Base-by-base conservation (phyloP, 208 protist genomes). In the Leishmania gerbilli region DNA sequence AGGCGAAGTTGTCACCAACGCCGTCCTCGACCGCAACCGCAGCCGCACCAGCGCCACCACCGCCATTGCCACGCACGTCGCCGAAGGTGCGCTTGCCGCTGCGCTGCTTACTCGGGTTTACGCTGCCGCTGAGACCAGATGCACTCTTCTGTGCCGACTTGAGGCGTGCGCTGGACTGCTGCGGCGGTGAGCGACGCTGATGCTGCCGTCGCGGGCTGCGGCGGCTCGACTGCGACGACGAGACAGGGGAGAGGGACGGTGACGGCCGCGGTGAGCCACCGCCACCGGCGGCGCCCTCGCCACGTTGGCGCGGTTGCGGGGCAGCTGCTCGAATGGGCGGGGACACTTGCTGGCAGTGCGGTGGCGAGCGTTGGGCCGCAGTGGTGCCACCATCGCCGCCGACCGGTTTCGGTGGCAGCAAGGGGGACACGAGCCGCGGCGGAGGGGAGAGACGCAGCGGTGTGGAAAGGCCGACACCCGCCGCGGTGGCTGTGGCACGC, bases 1-100 rank as follows among this genome's bases (percentile, higher is more conserved):
- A 55, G 31, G 71, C 40, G 27, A 85, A 85, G 68, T 80, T 45
- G 7, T 85, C 77, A 9, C 74, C 71, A 1, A 49, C 71, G 72
- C 62, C 60, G 67, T n/a, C 77, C 5, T 40, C 72, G 13, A 56
- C 11, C 34, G 7, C 34, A 47, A 53, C 15, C 34, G 72, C 34
- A 11, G 19, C 21, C 53, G 53, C 31, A 34, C 2, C 42, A 42
- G 17, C 40, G 68, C 27, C 62, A 42, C 49, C 45, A 51, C 31
- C 13, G n/a, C 65, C 65, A 71, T 40, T 47, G 40, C 17, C 40
- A 71, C 67, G 67, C 37, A 47, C 67, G 40, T 71, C 67, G 67
- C 40, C 67, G 24, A 47, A n/a, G 67, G 67, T 27, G 40, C 2
- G 19, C 21, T 71, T 71, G 40, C 40, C n/a, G 40, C 17, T 47